Conservation (phyloP, 257 asterid genomes). For the Ilex aquifolium region DNA sequence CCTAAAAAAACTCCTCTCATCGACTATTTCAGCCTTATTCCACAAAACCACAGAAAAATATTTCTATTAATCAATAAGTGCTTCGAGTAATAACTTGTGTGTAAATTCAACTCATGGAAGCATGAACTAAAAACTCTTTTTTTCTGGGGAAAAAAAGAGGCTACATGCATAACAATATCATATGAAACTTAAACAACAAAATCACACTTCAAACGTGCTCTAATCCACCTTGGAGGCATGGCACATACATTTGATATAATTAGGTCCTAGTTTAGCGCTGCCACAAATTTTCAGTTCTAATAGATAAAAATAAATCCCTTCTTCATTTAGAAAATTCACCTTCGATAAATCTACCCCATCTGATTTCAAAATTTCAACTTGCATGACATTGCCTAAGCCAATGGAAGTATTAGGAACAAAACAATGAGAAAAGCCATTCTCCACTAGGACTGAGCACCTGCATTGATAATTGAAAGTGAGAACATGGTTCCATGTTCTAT, state of each 20-base stretch:
- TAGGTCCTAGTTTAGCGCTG: too few relatives aligned
- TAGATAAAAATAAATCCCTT: not conserved
- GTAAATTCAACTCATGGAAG: too few relatives aligned
- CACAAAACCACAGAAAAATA: not conserved
- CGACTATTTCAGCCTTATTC: not conserved
- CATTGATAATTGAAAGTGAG: slow-evolving; percentile 2
- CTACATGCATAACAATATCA: too few relatives aligned
- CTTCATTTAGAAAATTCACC: slow-evolving; percentile 19
- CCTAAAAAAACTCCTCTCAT: not conserved
- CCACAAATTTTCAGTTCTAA: too few relatives aligned
- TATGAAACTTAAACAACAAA: too few relatives aligned
- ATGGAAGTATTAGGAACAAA: slow-evolving; percentile 12
- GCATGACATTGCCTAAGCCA: slow-evolving; percentile 5
- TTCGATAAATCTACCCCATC: slow-evolving; percentile 15
- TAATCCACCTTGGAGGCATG: not conserved
- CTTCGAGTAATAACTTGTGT: not conserved
- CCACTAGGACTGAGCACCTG: slow-evolving; percentile 26
- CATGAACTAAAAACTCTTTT: too few relatives aligned
- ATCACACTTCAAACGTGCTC: too few relatives aligned
- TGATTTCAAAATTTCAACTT: slow-evolving; percentile 21
- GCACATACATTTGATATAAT: not conserved
- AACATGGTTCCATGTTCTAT: not conserved
- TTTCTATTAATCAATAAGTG: not conserved
- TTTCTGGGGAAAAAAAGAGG: too few relatives aligned
- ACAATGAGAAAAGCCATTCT: slow-evolving; percentile 9